Conservation (phyloP, 1,284 basidiomycete genomes). For the Rhodotorula mucilaginosa region DNA sequence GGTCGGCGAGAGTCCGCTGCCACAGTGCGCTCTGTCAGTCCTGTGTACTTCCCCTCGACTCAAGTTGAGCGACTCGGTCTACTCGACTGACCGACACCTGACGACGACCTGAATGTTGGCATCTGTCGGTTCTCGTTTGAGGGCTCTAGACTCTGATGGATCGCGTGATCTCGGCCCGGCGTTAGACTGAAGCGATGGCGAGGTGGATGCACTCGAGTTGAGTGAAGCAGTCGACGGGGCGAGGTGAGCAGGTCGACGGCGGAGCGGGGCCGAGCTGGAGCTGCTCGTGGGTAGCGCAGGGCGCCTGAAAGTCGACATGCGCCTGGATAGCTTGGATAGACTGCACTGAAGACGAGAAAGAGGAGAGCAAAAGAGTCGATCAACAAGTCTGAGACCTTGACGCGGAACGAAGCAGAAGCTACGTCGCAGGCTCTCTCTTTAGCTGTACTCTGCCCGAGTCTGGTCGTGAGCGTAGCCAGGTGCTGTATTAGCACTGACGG, state of each 20-base stretch:
- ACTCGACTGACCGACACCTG: constrained; percentile 63
- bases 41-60: not conserved
- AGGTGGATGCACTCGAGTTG: not conserved
- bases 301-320: not conserved
- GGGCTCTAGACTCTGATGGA: not conserved
- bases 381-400: no score
- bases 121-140: constrained; percentile 13
- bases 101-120: constrained; percentile 86
- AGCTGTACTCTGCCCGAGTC: no score
- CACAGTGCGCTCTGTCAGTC: constrained; percentile 28
- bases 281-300: not conserved
- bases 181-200: not conserved
- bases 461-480: no score
- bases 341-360: no score
- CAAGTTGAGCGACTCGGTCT: not conserved
- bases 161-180: not conserved
- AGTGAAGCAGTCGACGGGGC: not conserved
- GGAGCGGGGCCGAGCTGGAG: not conserved
- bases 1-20: constrained; percentile 62
- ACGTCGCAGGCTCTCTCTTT: no score
- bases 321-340: no score
- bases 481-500: no score
- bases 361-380: no score
- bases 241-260: not conserved
- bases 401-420: no score